Evolutionary conservation across 805 yeast species (phyloP), one percentile per base, ranked within the genome.

Genomic region (Cyberlindnera americana): DNA sequence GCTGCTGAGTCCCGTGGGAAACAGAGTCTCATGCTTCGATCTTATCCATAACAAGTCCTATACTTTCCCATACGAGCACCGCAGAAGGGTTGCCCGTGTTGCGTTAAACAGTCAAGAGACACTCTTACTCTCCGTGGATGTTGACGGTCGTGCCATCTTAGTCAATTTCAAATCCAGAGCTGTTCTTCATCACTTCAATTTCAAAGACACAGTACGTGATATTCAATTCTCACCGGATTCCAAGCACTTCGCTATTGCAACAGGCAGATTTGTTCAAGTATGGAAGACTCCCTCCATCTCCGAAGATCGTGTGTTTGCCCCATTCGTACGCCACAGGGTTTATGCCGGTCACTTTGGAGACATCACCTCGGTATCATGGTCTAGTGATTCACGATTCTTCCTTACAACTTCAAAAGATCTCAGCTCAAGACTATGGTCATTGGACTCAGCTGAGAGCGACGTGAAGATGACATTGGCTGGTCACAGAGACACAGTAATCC

Each of bases 271-370:
- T 38, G 67, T 91, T 14, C 97, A 93, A 61, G 81, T 93, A 8
- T 93, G 99, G 99, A 81, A 78, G 55, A 87, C 97, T 1, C 97
- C 97, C 0, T 80, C 76, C 33, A 67, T 70, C 18, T 66, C 78
- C 7, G 93, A 86, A 52, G 96, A 88, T 55, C 73, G 95, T 45
- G 96, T 89, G 59, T 93, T 93, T 70, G 93, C 96, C 1, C 99
- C 99, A 13, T 93, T 93, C 63, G 85, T 91, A 28, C 83, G 95
- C 47, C 87, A 86, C 62, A 71, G 95, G 55, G 77, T 85, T 7
- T 89, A 89, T 54, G 88, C 96, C 1, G 99, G 99, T 25, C 99
- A 93, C 66, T 89, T 79, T 59, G 81, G 80, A 36, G 95, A 87
- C 52, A 77, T 93, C 18, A 71, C 77, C 2, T 77, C 89, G 2